These are phyloP conservation scores for Filosporella fistucella DNA, from an alignment of 495 filamentous ascomycete species.

Conservation along the genomic window DNA sequence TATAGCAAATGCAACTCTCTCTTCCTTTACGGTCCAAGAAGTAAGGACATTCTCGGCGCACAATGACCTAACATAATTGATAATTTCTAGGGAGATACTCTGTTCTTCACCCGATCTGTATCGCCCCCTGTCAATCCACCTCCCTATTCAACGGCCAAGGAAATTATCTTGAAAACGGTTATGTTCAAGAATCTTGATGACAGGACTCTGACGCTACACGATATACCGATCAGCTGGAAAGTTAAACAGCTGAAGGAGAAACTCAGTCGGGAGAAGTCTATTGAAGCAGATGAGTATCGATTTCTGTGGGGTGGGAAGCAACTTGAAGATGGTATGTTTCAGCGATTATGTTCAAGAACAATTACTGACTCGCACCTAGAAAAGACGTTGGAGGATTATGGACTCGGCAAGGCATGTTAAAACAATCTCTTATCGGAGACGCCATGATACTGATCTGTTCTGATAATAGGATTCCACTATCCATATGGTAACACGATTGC, in stretches of 20 bases:
- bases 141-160: neutral
- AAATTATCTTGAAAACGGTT: conserved; percentile 4
- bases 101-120: conserved; percentile 2
- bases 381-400: neutral
- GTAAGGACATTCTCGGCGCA: neutral
- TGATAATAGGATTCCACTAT: neutral
- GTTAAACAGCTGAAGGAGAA: neutral
- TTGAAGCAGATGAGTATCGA: neutral
- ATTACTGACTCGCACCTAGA: neutral
- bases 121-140: conserved; percentile 4
- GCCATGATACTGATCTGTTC: neutral
- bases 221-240: conserved; percentile 8
- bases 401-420: neutral
- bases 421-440: neutral
- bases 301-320: conserved; percentile 13
- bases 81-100: conserved; percentile 3
- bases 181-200: conserved; percentile 11
- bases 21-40: conserved; percentile 1
- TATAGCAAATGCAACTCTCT: conserved; percentile 1
- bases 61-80: neutral
- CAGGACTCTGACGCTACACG: conserved; percentile 2
- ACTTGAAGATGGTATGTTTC: conserved; percentile 8
- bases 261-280: neutral
- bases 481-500: neutral
- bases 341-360: neutral